Evolutionary conservation across 768 basidiomycete species (phyloP), one percentile per base, ranked within the genome.

Genomic region (Hortiboletus flavorubellus): DNA sequence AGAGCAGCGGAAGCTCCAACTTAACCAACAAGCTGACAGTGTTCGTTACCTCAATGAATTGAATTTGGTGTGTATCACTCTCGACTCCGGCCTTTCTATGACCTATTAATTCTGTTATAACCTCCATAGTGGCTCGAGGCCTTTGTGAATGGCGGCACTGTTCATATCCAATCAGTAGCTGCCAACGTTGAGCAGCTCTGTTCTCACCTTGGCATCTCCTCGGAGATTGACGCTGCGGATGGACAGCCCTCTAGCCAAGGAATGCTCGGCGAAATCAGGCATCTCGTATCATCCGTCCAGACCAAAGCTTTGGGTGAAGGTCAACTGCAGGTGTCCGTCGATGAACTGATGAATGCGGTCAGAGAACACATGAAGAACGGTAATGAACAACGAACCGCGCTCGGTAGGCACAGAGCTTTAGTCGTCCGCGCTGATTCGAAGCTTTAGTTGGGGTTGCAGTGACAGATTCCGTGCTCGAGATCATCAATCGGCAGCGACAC

Each of bases 41-140:
- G 83, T 86, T 56, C 80, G 89, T 21, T 91, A 91, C 66, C 78
- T 92, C 34, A 87, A 87, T 58, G 87, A 91, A 64, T 76, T 91
- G 37, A 91, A 91, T 64, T 74, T 76, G 53, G 89, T 86, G 56
- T 55, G 80, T 68, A 29, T 47, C 26, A 8, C 41, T 49, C n/a
- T 18, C 34, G 31, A 44, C n/a, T 42, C 21, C n/a, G 10, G 18
- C 38, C 2, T 30, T 14, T 33, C 11, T n/a, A 21, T 1, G n/a
- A 33, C 37, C 15, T 18, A 34, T 30, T 45, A 4, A 62, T 43
- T 54, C 11, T 15, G 29, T 41, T 26, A 7, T 14, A 21, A 41
- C 46, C 10, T 49, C 18, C 21, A 56, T 54, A 89, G 83, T 94
- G 92, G 92, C 78, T 94, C 40, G 92, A 93, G 61, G 74, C 83